phyloP scores from a whole-genome alignment of 2,329 filamentous ascomycete species.

The Cladophialophora psammophila region DNA sequence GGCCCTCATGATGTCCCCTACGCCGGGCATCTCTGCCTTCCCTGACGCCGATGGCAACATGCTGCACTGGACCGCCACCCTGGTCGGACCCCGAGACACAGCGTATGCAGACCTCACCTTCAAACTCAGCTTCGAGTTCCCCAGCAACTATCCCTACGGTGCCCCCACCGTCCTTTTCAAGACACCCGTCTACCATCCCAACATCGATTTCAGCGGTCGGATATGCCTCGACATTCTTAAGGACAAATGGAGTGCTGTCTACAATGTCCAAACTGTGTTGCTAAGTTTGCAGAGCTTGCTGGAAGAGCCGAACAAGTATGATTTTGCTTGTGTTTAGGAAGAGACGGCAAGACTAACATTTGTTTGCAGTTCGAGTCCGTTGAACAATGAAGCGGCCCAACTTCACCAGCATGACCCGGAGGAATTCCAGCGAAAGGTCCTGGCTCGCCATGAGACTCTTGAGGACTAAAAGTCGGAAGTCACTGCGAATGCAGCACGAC shows the following conservation, averaged over 20 bases:
- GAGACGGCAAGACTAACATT: conserved; percentile 17
- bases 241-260: conserved; percentile 98
- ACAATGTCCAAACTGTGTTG: conserved; percentile 93
- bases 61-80: conserved; percentile 91
- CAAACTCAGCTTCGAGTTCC: conserved; percentile 92
- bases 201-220: conserved; percentile 94
- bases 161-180: conserved; percentile 94
- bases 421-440: conserved; percentile 82
- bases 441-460: conserved; percentile 67
- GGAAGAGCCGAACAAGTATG: conserved; percentile 97
- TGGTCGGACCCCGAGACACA: conserved; percentile 87
- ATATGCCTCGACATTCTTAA: conserved; percentile 98
- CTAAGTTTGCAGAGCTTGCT: conserved; percentile 93
- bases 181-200: conserved; percentile 98
- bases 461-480: conserved; percentile 49
- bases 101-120: conserved; percentile 87
- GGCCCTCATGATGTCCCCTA: conserved; percentile 95
- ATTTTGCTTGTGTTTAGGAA: conserved; percentile 31
- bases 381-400: conserved; percentile 95
- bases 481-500: conserved; percentile 11
- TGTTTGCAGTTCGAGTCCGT: conserved; percentile 75
- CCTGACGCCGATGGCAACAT: conserved; percentile 89
- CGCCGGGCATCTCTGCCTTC: conserved; percentile 93
- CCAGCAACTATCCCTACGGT: conserved; percentile 89
- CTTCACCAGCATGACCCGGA: conserved; percentile 89